Base-by-base conservation (phyloP, 148 eudicot species). In the Spergularia bocconei region DNA sequence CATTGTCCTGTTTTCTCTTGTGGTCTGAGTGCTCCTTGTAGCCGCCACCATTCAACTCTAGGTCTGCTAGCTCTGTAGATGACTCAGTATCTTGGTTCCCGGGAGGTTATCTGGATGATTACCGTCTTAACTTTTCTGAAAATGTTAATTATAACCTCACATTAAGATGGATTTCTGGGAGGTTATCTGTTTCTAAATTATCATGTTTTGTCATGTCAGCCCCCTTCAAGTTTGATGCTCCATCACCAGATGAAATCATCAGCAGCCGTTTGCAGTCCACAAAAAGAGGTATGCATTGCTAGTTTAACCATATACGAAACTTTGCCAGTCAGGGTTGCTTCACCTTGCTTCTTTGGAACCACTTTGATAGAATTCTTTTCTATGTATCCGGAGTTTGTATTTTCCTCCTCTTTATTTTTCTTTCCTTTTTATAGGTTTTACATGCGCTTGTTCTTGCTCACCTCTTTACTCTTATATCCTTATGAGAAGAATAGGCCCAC, bases 171-270 rank as follows among this genome's bases (percentile, higher is more conserved):
- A 58, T 33, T 33, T 54, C 29, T 9, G 15, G 23, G 38, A 79
- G 68, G 71, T 57, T 62, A 16, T 79, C n/a, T 56, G 69, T 78
- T 69, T 73, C 78, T 82, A 10, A 69, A 67, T 54, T 77, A 73
- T 36, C 14, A 51, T 72, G 55, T 33, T 82, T 72, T 67, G n/a
- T 75, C 47, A 55, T 85, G 15, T 67, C 93, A 93, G 98, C 70
- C 71, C 93, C 92, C 68, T 93, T 93, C 93, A 89, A 91, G 87
- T 91, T 91, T 71, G 90, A 93, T 82, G 82, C 68, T 41, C 96
- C 96, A 29, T 91, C 98, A 69, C 96, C 98, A 1, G 96, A 93
- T 86, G 98, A 93, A 64, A 56, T 79, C 78, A 87, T 93, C 71
- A 83, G 85, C 48, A 77, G 54, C 78, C 90, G 91, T 78, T 74